Base-by-base conservation (phyloP, 169 alveolate species). In the Cryptosporidium sp. region DNA sequence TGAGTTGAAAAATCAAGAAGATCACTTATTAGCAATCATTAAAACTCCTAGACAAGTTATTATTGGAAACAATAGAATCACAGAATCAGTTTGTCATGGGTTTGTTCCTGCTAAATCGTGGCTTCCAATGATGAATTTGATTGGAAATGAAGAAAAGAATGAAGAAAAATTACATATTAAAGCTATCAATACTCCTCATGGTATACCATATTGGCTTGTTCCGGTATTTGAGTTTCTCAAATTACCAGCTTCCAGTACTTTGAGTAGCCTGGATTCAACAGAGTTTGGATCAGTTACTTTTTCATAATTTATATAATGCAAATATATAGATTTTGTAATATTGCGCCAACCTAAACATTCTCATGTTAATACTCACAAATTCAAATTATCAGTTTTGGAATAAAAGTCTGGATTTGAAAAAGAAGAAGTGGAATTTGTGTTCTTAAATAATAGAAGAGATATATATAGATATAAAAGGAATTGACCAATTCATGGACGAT, bases 91-190 rank as follows among this genome's bases (percentile, higher is more conserved):
- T 43, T 80, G 74, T 80, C 65, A 59, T 80, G 89, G 89, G 9
- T 80, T 80, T 80, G 65, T 80, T 18, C 89, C 89, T 33, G 89
- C 89, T 10, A 80, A 80, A 39, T 80, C 89, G 26, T 80, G 89
- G 89, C 75, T 80, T 43, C 80, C 89, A 80, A 65, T 80, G 58
- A 80, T 80, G 89, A 80, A 80, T 80, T 80, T 80, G 37, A 45
- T 80, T 26, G 75, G 80, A 5, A 80, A 41, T 62, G 89, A 75
- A 26, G 74, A 80, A 45, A 35, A 43, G 10, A 55, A 52, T 73
- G 69, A 59, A 41, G 62, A 41, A 70, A 61, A 62, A 18, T 43
- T 80, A 59, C 75, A 59, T 48, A 41, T 80, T 26, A 80, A 65
- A 29, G 89, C 89, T 21, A 65, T 80, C 9, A 80, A 80, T n/a